Percentiles rank a stretch among this genome's conserved stretches.
phyloP scores from a whole-genome alignment of 176 grass and related monocot species.

The Carex cristatella region DNA sequence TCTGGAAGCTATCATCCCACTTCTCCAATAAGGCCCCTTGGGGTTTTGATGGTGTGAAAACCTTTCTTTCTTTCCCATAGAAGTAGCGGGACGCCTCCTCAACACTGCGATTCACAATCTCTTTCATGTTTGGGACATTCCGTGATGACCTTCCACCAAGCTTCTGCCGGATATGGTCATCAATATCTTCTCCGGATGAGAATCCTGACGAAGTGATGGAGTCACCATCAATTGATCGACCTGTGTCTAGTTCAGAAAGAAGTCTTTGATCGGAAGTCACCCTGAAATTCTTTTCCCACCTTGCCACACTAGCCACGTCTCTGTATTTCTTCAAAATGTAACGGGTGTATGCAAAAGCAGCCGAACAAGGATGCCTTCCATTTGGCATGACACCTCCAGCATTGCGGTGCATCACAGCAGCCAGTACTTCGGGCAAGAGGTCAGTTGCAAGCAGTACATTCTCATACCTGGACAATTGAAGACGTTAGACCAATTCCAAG shows the following conservation, averaged over 20 bases:
- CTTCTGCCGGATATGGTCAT: slow-evolving; percentile 81
- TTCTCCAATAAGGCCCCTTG: slow-evolving; percentile 52
- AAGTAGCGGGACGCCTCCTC: slow-evolving; percentile 50
- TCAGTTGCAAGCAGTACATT: slow-evolving; percentile 74
- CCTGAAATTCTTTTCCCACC: slow-evolving; percentile 87
- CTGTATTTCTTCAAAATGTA: slow-evolving; percentile 90
- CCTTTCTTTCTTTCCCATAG: slow-evolving; percentile 75
- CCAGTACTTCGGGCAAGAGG: slow-evolving; percentile 78
- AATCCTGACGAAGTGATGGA: slow-evolving; percentile 49
- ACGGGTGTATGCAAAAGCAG: slow-evolving; percentile 70
- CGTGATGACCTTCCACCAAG: slow-evolving; percentile 60
- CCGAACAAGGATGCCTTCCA: slow-evolving; percentile 50
- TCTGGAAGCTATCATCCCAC: slow-evolving; percentile 73
- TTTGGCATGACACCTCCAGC: slow-evolving; percentile 29
- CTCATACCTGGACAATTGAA: slow-evolving; percentile 56
- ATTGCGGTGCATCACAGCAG: slow-evolving; percentile 58
- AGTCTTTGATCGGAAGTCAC: slow-evolving; percentile 70
- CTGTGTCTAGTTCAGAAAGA: slow-evolving; percentile 87
- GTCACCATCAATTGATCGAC: slow-evolving; percentile 68
- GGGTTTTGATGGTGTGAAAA: slow-evolving; percentile 31
- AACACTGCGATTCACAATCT: slow-evolving; percentile 75
- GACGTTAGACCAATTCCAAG: background rate
- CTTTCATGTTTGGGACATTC: slow-evolving; percentile 75
- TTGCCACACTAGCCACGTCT: slow-evolving; percentile 58
- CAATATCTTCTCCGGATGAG: slow-evolving; percentile 60